A percentile compares a stretch with the other conserved stretches of the same genome.
Conservation (phyloP, 306 rosid species). For the Fagus crenata region DNA sequence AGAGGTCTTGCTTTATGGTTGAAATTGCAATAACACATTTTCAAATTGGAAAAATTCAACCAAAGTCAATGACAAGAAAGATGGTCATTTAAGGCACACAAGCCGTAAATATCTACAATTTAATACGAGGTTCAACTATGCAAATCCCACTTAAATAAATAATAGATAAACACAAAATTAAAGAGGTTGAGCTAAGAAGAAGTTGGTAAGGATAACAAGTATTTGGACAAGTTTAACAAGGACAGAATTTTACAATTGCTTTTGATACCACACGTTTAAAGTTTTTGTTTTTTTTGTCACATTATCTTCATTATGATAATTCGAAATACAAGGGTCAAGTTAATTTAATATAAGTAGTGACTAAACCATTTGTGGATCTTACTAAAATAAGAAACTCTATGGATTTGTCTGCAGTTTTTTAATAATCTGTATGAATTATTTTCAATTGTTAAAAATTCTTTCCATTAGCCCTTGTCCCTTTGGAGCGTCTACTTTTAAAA, state of each 20-base stretch:
- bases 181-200: constrained; percentile 10
- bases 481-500: constrained; percentile 39
- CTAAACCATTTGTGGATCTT: constrained; percentile 33
- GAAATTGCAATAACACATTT: constrained; percentile 39
- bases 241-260: constrained; percentile 8
- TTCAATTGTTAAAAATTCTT: constrained; percentile 15
- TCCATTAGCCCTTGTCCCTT: constrained; percentile 31
- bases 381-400: constrained; percentile 35
- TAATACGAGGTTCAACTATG: background rate
- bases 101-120: constrained; percentile 6
- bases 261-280: constrained; percentile 16
- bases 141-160: background rate
- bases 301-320: constrained; percentile 29
- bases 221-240: constrained; percentile 32
- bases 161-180: background rate
- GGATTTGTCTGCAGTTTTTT: constrained; percentile 4
- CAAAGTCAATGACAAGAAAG: constrained; percentile 78
- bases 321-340: background rate
- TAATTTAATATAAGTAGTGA: constrained; percentile 17
- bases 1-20: constrained; percentile 40
- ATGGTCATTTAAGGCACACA: constrained; percentile 42
- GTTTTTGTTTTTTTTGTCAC: background rate
- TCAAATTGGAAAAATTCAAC: constrained; percentile 36
- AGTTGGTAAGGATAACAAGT: constrained; percentile 40
- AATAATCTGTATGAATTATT: constrained; percentile 25